These are phyloP conservation scores for Gloeopeniophorella convolvens DNA, from an alignment of 768 basidiomycete genomes.

Conservation along the genomic window DNA sequence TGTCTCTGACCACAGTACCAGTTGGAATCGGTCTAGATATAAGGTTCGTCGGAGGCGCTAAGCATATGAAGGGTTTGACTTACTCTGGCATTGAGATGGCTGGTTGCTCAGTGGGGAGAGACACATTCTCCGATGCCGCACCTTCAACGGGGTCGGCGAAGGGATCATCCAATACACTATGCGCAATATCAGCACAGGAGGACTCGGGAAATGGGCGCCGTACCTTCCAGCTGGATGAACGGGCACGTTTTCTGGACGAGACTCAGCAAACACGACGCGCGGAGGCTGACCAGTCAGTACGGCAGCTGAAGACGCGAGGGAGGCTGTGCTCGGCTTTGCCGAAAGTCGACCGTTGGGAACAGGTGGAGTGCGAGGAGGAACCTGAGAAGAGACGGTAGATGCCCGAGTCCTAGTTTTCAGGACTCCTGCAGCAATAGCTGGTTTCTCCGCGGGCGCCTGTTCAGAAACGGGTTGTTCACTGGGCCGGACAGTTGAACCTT, in stretches of 20 bases:
- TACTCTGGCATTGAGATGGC: slow-evolving; percentile 5
- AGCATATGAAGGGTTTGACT: background rate
- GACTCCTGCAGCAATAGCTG: slow-evolving; percentile 3
- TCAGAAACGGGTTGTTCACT: background rate
- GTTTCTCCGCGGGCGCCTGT: slow-evolving; percentile 1
- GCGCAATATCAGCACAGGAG: too few species aligned
- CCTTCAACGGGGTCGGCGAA: slow-evolving; percentile 7
- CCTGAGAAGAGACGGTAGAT: slow-evolving; percentile 20
- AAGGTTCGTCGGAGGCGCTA: background rate
- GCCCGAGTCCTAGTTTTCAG: slow-evolving; percentile 16
- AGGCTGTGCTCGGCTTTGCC: slow-evolving; percentile 14
- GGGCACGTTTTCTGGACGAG: slow-evolving; percentile 4
- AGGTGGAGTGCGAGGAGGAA: slow-evolving; percentile 16
- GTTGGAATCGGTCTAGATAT: background rate
- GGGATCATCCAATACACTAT: background rate
- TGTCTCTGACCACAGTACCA: background rate
- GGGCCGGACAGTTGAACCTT: slow-evolving; percentile 2
- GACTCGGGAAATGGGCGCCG: background rate
- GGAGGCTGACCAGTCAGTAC: background rate
- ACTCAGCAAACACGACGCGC: background rate
- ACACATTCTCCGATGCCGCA: background rate
- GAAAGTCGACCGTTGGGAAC: slow-evolving; percentile 13
- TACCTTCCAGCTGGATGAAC: slow-evolving; percentile 1
- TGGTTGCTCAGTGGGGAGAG: background rate
- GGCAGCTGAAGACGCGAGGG: slow-evolving; percentile 10